Percentiles rank a stretch among this genome's conserved stretches.
Conservation (phyloP, 768 basidiomycete genomes). For the Pleurotus citrinopileatus region DNA sequence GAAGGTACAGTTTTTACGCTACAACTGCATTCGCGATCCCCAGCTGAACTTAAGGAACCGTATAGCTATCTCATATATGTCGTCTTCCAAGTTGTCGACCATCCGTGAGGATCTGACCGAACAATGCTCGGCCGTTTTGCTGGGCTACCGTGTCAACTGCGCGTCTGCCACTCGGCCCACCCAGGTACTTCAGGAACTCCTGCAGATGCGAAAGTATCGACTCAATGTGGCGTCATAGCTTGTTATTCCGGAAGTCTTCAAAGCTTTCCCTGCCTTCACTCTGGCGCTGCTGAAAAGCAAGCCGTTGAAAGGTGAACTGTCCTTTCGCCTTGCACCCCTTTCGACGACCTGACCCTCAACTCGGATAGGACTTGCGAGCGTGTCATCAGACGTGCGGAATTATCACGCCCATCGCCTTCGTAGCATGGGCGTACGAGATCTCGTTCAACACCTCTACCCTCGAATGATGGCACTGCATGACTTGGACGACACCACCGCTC, state of each 20-base stretch:
- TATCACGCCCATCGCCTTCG: constrained; percentile 76
- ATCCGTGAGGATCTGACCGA: constrained; percentile 87
- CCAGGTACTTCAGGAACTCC: constrained; percentile 51
- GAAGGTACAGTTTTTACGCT: constrained; percentile 61
- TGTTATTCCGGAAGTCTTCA: constrained; percentile 92
- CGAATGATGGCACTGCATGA: constrained; percentile 86
- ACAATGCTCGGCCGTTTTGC: constrained; percentile 72
- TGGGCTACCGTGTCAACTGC: constrained; percentile 88
- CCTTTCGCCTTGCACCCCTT: not conserved
- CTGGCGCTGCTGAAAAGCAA: constrained; percentile 86
- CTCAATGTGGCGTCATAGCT: constrained; percentile 48
- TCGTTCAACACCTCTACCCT: constrained; percentile 85
- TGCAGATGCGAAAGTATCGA: too few species aligned
- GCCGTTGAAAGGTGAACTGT: constrained; percentile 77
- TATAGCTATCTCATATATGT: constrained; percentile 70
- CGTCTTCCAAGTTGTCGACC: constrained; percentile 57
- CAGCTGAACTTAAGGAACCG: too few species aligned
- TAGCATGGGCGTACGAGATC: constrained; percentile 62
- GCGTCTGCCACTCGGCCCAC: constrained; percentile 72
- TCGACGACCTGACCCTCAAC: not conserved
- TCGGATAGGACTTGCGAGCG: constrained; percentile 60
- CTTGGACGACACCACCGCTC: constrained; percentile 64
- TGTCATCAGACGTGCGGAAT: constrained; percentile 93
- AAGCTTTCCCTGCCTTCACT: constrained; percentile 77
- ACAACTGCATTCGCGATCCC: too few species aligned